A percentile compares a stretch with the other conserved stretches of the same genome.
Evolutionary conservation across 495 filamentous ascomycete species (phyloP).

Genomic region (Achaetomiella virescens): DNA sequence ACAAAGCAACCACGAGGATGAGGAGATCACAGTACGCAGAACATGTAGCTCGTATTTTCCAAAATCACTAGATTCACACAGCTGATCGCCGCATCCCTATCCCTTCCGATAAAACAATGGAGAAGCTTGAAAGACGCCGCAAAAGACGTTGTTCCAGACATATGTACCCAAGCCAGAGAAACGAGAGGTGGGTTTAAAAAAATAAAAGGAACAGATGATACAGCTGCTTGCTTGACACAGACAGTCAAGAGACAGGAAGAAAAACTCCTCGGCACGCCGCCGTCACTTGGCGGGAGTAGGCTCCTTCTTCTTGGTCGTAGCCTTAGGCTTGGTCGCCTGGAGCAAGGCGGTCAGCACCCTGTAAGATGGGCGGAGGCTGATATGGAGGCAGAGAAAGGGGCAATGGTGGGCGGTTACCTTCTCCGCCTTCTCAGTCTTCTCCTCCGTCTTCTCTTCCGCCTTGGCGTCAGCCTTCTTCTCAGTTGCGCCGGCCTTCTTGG

Average conservation of each 20-base stretch:
- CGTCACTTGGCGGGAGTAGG: constrained; percentile 20
- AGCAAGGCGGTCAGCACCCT: constrained; percentile 3
- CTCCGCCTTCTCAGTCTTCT: constrained; percentile 24
- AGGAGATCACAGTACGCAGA: too few relatives aligned
- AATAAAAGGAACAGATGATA: neutral
- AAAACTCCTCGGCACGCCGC: neutral
- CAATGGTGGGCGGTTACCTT: constrained; percentile 4
- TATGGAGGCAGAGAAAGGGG: neutral
- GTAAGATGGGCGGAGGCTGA: neutral
- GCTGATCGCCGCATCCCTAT: too few relatives aligned
- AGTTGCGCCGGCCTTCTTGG: constrained; percentile 5
- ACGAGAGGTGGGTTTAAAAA: neutral
- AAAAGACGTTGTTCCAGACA: neutral
- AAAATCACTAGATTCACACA: too few relatives aligned
- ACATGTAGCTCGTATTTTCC: too few relatives aligned
- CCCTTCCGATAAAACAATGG: too few relatives aligned
- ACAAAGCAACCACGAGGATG: neutral
- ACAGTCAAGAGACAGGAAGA: neutral
- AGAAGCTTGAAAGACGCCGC: too few relatives aligned
- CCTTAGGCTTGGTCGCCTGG: constrained; percentile 36
- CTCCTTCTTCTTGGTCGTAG: constrained; percentile 36
- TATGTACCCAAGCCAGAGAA: neutral
- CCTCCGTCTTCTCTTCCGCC: constrained; percentile 7
- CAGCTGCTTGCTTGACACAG: neutral
- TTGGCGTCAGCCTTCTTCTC: constrained; percentile 21